phyloP scores from a whole-genome alignment of 306 rosid species.

The Abrus precatorius region DNA sequence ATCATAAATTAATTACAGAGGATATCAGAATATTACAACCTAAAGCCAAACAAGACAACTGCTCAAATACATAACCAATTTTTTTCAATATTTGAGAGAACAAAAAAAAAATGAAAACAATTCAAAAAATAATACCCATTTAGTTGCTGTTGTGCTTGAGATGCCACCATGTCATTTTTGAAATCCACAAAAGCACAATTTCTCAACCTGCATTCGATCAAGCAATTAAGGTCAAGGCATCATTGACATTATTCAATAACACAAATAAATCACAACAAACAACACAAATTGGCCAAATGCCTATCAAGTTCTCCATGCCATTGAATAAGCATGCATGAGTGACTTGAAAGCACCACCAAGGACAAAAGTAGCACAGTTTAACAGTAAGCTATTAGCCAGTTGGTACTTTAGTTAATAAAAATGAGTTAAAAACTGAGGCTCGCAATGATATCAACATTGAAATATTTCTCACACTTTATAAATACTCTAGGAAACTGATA shows the following conservation, averaged over 20 bases:
- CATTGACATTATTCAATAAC: background rate
- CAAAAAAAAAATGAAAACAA: background rate
- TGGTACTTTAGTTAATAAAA: slow-evolving; percentile 24
- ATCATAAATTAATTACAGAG: slow-evolving; percentile 11
- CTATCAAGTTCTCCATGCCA: slow-evolving; percentile 2
- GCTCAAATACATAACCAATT: background rate
- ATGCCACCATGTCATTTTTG: slow-evolving; percentile 70
- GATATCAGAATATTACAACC: background rate
- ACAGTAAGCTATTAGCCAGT: slow-evolving; percentile 18
- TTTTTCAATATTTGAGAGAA: background rate
- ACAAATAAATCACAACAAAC: background rate
- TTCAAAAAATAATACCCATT: slow-evolving; percentile 64
- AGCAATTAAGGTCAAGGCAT: background rate
- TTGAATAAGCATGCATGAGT: slow-evolving; percentile 6
- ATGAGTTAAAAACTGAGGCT: background rate
- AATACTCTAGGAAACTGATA: background rate
- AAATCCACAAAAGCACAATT: slow-evolving; percentile 87
- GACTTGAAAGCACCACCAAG: slow-evolving; percentile 14
- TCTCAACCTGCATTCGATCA: slow-evolving; percentile 61
- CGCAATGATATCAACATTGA: background rate
- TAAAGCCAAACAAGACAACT: background rate
- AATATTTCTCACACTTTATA: background rate
- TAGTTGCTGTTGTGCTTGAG: slow-evolving; percentile 78
- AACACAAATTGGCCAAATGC: background rate
- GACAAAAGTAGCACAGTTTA: slow-evolving; percentile 20